Evolutionary conservation across 768 basidiomycete genomes (phyloP).

Genomic region (Tylopilus balloui): DNA sequence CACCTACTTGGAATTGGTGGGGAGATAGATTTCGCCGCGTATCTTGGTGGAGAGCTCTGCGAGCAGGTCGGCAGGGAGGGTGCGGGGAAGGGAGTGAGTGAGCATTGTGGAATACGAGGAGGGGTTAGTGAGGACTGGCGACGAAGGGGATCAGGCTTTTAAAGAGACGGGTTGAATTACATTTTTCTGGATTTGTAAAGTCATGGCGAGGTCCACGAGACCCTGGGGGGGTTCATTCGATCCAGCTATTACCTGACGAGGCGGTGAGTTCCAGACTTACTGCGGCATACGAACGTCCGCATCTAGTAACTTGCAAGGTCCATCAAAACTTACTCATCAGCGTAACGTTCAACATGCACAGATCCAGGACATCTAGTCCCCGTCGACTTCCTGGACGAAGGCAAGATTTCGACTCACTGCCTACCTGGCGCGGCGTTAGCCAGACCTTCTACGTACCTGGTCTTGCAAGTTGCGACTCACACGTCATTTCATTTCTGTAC

Average conservation of each 20-base stretch:
- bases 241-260: no score
- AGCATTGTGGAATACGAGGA: slow-evolving; percentile 15
- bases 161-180: background rate
- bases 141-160: background rate
- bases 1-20: slow-evolving; percentile 39
- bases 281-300: slow-evolving; percentile 1
- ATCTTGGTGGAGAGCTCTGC: slow-evolving; percentile 44
- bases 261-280: slow-evolving; percentile 7
- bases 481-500: background rate
- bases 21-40: slow-evolving; percentile 45
- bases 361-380: background rate
- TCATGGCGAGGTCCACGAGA: background rate
- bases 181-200: slow-evolving; percentile 11
- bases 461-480: background rate
- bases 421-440: background rate
- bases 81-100: background rate
- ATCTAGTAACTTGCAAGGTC: slow-evolving; percentile 5
- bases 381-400: no score
- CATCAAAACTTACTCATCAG: slow-evolving; percentile 8
- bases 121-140: slow-evolving; percentile 8
- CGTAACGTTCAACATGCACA: background rate
- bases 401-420: no score
- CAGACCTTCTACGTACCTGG: background rate
- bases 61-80: slow-evolving; percentile 31
- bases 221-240: background rate